A percentile compares a stretch with the other conserved stretches of the same genome.
Conservation (phyloP, 129 eudicot genomes). For the Silybum marianum region DNA sequence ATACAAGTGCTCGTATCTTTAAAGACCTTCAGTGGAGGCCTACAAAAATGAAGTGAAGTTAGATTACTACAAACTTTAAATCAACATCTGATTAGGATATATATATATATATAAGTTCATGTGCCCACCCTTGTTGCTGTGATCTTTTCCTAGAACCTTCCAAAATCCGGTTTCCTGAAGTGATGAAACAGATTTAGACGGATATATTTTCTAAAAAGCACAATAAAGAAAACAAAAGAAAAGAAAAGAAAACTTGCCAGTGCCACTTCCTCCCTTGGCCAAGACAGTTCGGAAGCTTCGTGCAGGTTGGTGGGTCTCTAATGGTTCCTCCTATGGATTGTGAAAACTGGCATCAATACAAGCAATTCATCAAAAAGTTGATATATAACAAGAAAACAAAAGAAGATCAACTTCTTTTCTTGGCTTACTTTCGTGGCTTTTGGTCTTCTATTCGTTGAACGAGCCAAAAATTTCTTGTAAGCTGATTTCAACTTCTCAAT, state of each 20-base stretch:
- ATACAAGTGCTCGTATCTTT: conserved; percentile 44
- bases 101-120: no score
- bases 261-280: conserved; percentile 60
- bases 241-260: no score
- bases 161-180: conserved; percentile 53
- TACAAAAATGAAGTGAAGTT: neutral
- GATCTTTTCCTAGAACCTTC: conserved; percentile 55
- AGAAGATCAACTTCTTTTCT: neutral
- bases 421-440: conserved; percentile 57
- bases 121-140: conserved; percentile 63
- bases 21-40: conserved; percentile 62
- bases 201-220: neutral
- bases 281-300: conserved; percentile 88
- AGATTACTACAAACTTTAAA: neutral
- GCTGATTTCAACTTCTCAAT: conserved; percentile 73
- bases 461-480: conserved; percentile 67
- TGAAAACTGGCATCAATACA: neutral
- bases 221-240: neutral
- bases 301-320: conserved; percentile 46
- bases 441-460: conserved; percentile 68
- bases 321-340: conserved; percentile 55
- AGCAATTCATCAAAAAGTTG: neutral
- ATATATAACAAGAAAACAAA: neutral
- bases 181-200: conserved; percentile 13
- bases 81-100: neutral